Conservation (phyloP, 768 basidiomycete genomes). For the Hysterangium stoloniferum region DNA sequence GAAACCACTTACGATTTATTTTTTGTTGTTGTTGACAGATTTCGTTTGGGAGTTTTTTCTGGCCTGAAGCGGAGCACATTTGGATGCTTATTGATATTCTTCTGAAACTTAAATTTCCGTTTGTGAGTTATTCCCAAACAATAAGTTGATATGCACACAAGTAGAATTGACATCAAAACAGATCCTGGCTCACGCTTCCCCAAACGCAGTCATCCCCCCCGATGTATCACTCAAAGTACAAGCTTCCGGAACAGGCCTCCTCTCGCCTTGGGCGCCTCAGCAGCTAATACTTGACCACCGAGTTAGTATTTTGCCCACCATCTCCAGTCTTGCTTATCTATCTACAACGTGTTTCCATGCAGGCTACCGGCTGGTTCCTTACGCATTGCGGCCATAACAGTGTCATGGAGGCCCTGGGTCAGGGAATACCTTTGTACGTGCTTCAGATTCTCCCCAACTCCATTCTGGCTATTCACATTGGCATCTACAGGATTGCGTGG, state of each 20-base stretch:
- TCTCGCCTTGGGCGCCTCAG: conserved; percentile 21
- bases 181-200: conserved; percentile 18
- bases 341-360: not conserved
- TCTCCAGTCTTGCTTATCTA: not conserved
- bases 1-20: too few relatives aligned
- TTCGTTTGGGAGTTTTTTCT: conserved; percentile 19
- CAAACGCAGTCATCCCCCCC: conserved; percentile 14
- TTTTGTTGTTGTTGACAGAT: too few relatives aligned
- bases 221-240: conserved; percentile 13
- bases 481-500: conserved; percentile 19
- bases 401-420: conserved; percentile 17
- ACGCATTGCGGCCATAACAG: conserved; percentile 22
- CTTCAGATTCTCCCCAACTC: not conserved
- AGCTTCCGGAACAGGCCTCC: conserved; percentile 15
- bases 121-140: conserved; percentile 16
- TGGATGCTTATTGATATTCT: conserved; percentile 18
- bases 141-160: not conserved
- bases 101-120: conserved; percentile 17
- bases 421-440: conserved; percentile 20
- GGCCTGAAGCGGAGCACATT: conserved; percentile 16
- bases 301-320: conserved; percentile 11
- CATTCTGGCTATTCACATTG: not conserved
- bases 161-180: conserved; percentile 2
- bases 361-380: conserved; percentile 21
- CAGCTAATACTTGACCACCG: conserved; percentile 20